These are phyloP conservation scores for Ballota nigra DNA, from an alignment of 257 asterid species.

Conservation along the genomic window DNA sequence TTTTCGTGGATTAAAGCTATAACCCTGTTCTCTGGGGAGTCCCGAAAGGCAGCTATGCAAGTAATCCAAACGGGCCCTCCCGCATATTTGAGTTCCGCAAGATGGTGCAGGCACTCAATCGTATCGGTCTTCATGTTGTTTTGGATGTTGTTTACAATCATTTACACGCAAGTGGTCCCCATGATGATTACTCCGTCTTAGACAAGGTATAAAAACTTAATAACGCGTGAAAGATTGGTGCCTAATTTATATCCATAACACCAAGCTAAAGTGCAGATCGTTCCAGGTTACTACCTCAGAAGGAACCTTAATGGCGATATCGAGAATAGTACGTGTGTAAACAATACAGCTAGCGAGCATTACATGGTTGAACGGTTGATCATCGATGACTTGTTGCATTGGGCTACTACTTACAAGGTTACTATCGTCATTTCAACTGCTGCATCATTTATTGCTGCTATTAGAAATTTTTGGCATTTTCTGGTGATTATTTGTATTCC, in stretches of 20 bases:
- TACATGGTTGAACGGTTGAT: conserved; percentile 90
- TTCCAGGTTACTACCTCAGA: conserved; percentile 95
- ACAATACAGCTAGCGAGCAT: conserved; percentile 98
- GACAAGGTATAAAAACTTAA: conserved; percentile 61
- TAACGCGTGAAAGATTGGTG: neutral
- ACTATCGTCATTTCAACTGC: conserved; percentile 14
- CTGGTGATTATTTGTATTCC: conserved; percentile 28
- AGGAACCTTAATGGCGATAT: conserved; percentile 80
- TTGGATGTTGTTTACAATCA: conserved; percentile 95
- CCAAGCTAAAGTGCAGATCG: conserved; percentile 63
- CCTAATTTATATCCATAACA: conserved; percentile 13
- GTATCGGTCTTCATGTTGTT: conserved; percentile 75
- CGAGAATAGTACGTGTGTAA: conserved; percentile 81
- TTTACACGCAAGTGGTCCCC: conserved; percentile 82
- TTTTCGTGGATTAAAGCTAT: conserved; percentile 53
- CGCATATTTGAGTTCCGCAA: conserved; percentile 83
- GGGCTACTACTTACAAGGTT: conserved; percentile 89
- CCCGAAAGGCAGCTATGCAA: conserved; percentile 94
- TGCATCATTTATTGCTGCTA: neutral
- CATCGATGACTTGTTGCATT: conserved; percentile 82
- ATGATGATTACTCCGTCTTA: conserved; percentile 60
- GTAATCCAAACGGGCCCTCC: conserved; percentile 73
- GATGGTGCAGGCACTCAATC: conserved; percentile 96
- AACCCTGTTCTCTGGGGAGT: conserved; percentile 97
- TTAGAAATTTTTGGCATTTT: conserved; percentile 8